Evolutionary conservation across 2,329 filamentous ascomycete species (phyloP).

Genomic region (Eutypa lata): DNA sequence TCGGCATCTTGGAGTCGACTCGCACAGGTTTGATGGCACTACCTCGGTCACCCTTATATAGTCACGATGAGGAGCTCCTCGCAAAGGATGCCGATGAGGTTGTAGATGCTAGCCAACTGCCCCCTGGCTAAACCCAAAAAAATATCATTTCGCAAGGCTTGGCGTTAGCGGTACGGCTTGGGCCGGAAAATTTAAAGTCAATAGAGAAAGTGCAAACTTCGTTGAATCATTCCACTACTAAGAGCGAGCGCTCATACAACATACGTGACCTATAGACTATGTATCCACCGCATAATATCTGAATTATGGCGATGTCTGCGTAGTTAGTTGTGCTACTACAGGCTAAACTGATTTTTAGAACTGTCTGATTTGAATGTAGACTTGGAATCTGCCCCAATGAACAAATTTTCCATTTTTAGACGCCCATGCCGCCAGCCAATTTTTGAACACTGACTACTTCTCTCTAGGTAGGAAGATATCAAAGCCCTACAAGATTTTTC

Average conservation of each 20-base stretch:
- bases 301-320: no score
- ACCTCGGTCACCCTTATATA: conserved; percentile 84
- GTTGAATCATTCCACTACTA: conserved; percentile 2
- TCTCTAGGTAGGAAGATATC: neutral
- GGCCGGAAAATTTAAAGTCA: conserved; percentile 8
- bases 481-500: conserved; percentile 55
- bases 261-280: no score
- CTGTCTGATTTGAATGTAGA: no score
- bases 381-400: no score
- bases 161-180: conserved; percentile 11
- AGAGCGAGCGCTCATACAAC: no score
- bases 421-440: no score
- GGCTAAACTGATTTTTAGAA: no score
- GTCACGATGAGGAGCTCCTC: conserved; percentile 62
- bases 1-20: conserved; percentile 94
- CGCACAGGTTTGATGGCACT: conserved; percentile 96
- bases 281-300: no score
- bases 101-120: conserved; percentile 90
- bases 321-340: no score
- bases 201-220: conserved; percentile 18
- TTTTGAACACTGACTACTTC: neutral
- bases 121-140: conserved; percentile 66
- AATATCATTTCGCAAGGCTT: conserved; percentile 3
- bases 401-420: no score
- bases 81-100: conserved; percentile 88